These are phyloP conservation scores for Myxozyma monticola DNA, from an alignment of 805 yeast genomes.

Conservation along the genomic window DNA sequence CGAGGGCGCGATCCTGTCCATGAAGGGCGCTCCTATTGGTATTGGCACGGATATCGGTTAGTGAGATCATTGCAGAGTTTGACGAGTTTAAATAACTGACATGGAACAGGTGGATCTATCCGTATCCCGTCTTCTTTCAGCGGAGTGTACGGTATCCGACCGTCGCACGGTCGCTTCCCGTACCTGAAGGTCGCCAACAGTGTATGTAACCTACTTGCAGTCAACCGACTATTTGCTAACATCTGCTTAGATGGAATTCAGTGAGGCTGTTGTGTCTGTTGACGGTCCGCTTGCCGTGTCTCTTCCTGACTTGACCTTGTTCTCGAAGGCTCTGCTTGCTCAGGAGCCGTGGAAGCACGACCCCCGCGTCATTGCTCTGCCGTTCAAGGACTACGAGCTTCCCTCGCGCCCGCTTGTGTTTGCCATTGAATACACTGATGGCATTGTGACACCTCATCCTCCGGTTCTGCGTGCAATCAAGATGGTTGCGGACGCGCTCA, in stretches of 20 bases:
- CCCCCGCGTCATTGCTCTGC: constrained; percentile 44
- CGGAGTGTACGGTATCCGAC: constrained; percentile 58
- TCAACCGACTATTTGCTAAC: constrained; percentile 41
- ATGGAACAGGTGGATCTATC: constrained; percentile 53
- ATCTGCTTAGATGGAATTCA: constrained; percentile 39
- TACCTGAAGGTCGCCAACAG: constrained; percentile 46
- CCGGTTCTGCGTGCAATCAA: constrained; percentile 51
- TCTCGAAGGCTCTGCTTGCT: constrained; percentile 45
- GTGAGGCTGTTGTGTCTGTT: constrained; percentile 46
- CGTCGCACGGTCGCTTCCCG: constrained; percentile 56
- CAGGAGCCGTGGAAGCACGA: constrained; percentile 48
- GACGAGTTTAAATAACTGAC: constrained; percentile 26
- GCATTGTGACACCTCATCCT: constrained; percentile 50
- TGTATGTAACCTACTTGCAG: constrained; percentile 42
- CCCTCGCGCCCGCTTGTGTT: constrained; percentile 43
- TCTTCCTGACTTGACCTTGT: constrained; percentile 51
- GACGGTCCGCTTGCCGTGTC: constrained; percentile 56
- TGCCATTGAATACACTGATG: constrained; percentile 48
- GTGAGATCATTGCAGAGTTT: not conserved
- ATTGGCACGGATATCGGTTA: constrained; percentile 54
- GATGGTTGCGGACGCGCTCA: constrained; percentile 35
- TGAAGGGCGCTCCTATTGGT: constrained; percentile 50
- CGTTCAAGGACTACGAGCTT: constrained; percentile 40
- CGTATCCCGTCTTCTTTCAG: constrained; percentile 51
- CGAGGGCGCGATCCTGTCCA: constrained; percentile 50